phyloP scores from a whole-genome alignment of 2,329 filamentous ascomycete species.

The Pseudogymnoascus sp. region DNA sequence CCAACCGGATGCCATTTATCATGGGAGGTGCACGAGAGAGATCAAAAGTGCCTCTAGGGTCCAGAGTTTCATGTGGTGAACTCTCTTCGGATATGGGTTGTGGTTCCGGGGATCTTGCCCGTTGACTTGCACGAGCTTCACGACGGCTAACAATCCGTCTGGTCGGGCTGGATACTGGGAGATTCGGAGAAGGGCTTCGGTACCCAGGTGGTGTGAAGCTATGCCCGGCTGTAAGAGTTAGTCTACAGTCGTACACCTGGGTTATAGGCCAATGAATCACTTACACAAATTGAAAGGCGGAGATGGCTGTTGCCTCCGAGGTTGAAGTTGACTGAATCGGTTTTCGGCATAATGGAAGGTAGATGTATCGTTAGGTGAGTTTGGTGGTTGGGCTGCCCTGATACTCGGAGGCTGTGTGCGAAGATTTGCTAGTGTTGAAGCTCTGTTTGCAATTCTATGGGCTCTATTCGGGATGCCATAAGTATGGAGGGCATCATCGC shows the following conservation, averaged over 20 bases:
- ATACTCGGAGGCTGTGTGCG: slow-evolving; percentile 1
- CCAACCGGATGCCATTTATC: slow-evolving; percentile 45
- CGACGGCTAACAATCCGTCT: slow-evolving; percentile 21
- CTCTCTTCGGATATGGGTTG: background rate
- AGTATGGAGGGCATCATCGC: background rate
- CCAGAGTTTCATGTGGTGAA: background rate
- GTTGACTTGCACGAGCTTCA: background rate
- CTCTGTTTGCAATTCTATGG: background rate
- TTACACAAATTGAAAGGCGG: slow-evolving; percentile 24
- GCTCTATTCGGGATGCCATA: background rate
- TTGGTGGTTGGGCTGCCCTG: background rate
- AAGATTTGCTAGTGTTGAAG: slow-evolving; percentile 5
- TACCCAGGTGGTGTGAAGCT: background rate
- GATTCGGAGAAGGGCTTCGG: slow-evolving; percentile 18
- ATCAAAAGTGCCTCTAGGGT: background rate
- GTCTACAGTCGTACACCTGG: background rate
- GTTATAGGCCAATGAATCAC: background rate
- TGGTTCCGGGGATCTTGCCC: background rate
- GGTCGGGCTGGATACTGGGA: slow-evolving; percentile 23
- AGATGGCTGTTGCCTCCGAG: slow-evolving; percentile 21
- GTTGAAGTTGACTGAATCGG: slow-evolving; percentile 18
- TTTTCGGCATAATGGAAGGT: slow-evolving; percentile 13
- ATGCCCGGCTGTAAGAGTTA: background rate
- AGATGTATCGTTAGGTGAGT: slow-evolving; percentile 8
- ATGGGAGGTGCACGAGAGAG: slow-evolving; percentile 23